Evolutionary conservation across 1,284 basidiomycete species (phyloP).

Genomic region (Ustilago trichophora): DNA sequence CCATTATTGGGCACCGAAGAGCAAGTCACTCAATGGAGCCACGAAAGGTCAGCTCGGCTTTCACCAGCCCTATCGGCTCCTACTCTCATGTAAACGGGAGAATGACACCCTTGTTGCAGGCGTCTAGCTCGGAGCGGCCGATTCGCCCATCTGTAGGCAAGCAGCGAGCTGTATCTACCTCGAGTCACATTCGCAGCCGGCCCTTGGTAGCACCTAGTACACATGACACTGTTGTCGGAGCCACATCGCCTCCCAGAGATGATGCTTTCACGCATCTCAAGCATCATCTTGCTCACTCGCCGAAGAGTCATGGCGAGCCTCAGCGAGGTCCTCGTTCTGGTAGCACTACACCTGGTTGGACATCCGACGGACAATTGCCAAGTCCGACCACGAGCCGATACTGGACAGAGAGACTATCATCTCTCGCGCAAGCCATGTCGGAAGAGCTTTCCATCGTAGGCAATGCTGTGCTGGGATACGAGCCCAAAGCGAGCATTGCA

Average conservation of each 20-base stretch:
- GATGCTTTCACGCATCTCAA: conserved; percentile 25
- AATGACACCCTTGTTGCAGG: background rate
- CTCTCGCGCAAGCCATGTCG: conserved; percentile 36
- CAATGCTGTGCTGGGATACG: conserved; percentile 19
- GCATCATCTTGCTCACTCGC: conserved; percentile 27
- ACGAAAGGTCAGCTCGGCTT: conserved; percentile 2
- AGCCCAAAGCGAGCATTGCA: background rate
- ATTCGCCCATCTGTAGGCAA: conserved; percentile 12
- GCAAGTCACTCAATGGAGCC: conserved; percentile 32
- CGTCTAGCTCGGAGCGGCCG: background rate
- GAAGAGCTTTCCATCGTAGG: conserved; percentile 27
- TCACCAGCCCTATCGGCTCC: conserved; percentile 34
- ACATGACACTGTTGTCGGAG: conserved; percentile 22
- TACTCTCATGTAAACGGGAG: conserved; percentile 10
- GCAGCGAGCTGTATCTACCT: conserved; percentile 28
- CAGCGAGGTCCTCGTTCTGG: conserved; percentile 1
- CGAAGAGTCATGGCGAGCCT: background rate
- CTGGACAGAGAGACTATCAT: conserved; percentile 36
- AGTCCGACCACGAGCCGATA: conserved; percentile 21
- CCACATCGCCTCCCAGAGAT: conserved; percentile 33
- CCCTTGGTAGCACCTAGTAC: conserved; percentile 17
- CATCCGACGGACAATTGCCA: conserved; percentile 13
- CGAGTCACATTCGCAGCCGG: conserved; percentile 15
- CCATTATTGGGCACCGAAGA: background rate
- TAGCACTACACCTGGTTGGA: conserved; percentile 32